A percentile compares a stretch with the other conserved stretches of the same genome.
Evolutionary conservation across 1,284 basidiomycete genomes (phyloP).

Genomic region (Ustilago curta): DNA sequence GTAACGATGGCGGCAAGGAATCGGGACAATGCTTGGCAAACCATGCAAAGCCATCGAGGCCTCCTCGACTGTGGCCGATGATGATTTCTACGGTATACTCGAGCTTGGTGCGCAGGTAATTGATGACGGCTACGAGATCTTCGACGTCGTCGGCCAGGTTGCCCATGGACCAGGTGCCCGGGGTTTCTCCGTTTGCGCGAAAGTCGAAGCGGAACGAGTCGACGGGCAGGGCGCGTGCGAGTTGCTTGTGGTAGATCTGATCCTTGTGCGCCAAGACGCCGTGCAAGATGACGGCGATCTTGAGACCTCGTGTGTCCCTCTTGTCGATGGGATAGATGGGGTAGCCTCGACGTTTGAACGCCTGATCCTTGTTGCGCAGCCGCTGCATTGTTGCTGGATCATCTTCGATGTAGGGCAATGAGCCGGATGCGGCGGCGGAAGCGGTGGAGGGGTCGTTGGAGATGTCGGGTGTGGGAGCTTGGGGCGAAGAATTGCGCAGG

Average conservation of each 20-base stretch:
- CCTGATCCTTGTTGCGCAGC: conserved; percentile 24
- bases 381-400: conserved; percentile 30
- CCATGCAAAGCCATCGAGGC: conserved; percentile 41
- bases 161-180: conserved; percentile 44
- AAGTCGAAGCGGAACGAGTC: conserved; percentile 88
- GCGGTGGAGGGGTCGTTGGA: conserved; percentile 23
- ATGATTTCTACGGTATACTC: conserved; percentile 39
- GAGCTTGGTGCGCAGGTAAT: conserved; percentile 33
- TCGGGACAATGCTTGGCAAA: conserved; percentile 47
- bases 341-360: conserved; percentile 33
- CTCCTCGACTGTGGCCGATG: conserved; percentile 43
- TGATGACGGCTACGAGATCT: conserved; percentile 38
- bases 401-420: conserved; percentile 16
- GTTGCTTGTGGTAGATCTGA: conserved; percentile 82
- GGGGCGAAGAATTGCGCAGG: background rate
- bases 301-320: conserved; percentile 36
- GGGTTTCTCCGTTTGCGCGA: conserved; percentile 69
- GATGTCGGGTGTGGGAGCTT: conserved; percentile 16
- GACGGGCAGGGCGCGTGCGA: conserved; percentile 77
- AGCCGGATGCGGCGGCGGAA: background rate
- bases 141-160: conserved; percentile 46
- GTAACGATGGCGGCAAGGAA: conserved; percentile 16
- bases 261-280: conserved; percentile 71
- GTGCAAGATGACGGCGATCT: conserved; percentile 58
- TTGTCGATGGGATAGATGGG: conserved; percentile 36